Evolutionary conservation across 2,329 filamentous ascomycete genomes (phyloP).

Genomic region (Simplicillium sp.): DNA sequence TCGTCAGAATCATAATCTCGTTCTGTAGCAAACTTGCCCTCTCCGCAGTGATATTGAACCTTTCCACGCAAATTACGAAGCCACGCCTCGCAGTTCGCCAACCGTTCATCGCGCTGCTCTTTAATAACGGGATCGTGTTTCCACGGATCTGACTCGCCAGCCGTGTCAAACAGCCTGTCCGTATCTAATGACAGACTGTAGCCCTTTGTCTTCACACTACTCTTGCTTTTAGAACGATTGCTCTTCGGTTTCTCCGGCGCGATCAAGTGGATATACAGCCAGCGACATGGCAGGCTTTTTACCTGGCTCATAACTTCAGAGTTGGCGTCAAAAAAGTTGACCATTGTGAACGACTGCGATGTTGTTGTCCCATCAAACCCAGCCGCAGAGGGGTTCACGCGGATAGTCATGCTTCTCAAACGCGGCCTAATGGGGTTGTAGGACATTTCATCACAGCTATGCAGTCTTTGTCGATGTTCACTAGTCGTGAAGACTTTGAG

Average conservation of each 20-base stretch:
- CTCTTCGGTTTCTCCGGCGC: conserved; percentile 6
- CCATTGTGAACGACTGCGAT: conserved; percentile 20
- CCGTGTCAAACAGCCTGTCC: too few species aligned
- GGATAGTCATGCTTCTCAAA: conserved; percentile 26
- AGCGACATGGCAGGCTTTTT: conserved; percentile 21
- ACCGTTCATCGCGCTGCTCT: too few species aligned
- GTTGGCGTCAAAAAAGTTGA: conserved; percentile 21
- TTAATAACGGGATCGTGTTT: too few species aligned
- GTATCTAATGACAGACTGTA: too few species aligned
- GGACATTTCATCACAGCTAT: conserved; percentile 6
- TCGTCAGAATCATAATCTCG: too few species aligned
- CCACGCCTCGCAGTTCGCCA: too few species aligned
- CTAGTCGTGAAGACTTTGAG: conserved; percentile 23
- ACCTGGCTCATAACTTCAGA: conserved; percentile 21
- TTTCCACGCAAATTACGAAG: too few species aligned
- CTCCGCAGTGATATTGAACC: too few species aligned
- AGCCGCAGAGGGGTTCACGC: conserved; percentile 20
- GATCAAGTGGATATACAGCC: conserved; percentile 24
- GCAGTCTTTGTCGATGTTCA: conserved; percentile 2
- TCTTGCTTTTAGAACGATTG: too few species aligned
- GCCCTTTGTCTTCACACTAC: too few species aligned
- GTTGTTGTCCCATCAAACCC: background rate
- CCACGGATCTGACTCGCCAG: too few species aligned
- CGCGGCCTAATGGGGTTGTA: conserved; percentile 16
- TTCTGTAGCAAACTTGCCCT: too few species aligned